These are phyloP conservation scores for Debaryomycetaceae sp. DNA, from an alignment of 1,139 yeast species.

Conservation along the genomic window DNA sequence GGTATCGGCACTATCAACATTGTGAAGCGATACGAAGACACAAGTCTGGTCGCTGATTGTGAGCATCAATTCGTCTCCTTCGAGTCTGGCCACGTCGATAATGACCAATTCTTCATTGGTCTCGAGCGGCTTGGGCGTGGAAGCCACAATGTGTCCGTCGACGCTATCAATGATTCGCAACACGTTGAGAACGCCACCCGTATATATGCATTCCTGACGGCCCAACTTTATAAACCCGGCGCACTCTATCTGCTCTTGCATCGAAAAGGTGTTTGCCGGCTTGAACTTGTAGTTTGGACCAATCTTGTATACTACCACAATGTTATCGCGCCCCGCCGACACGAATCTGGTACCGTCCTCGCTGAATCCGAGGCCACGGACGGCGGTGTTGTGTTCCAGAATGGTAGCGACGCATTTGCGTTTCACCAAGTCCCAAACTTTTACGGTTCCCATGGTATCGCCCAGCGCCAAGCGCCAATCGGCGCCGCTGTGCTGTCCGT, in stretches of 20 bases:
- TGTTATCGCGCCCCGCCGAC: constrained; percentile 85
- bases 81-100: constrained; percentile 38
- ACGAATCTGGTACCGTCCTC: constrained; percentile 44
- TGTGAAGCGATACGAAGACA: constrained; percentile 36
- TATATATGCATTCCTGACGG: constrained; percentile 35
- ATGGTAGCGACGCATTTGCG: constrained; percentile 56
- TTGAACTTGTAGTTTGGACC: constrained; percentile 28
- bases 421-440: constrained; percentile 85
- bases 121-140: constrained; percentile 38
- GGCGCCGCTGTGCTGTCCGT: constrained; percentile 58
- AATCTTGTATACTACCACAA: constrained; percentile 50
- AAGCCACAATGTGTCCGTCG: constrained; percentile 28
- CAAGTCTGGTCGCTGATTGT: constrained; percentile 82
- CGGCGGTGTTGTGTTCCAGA: constrained; percentile 75
- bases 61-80: constrained; percentile 17
- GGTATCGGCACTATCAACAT: constrained; percentile 13
- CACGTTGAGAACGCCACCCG: constrained; percentile 75
- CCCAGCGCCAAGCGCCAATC: constrained; percentile 81
- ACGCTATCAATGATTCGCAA: constrained; percentile 50
- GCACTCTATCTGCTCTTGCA: constrained; percentile 70
- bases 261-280: constrained; percentile 57
- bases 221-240: constrained; percentile 49
- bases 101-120: constrained; percentile 63
- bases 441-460: constrained; percentile 76
- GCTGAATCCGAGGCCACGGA: constrained; percentile 70